phyloP scores from a whole-genome alignment of 2,329 filamentous ascomycete species.

The Cercospora berteroae region DNA sequence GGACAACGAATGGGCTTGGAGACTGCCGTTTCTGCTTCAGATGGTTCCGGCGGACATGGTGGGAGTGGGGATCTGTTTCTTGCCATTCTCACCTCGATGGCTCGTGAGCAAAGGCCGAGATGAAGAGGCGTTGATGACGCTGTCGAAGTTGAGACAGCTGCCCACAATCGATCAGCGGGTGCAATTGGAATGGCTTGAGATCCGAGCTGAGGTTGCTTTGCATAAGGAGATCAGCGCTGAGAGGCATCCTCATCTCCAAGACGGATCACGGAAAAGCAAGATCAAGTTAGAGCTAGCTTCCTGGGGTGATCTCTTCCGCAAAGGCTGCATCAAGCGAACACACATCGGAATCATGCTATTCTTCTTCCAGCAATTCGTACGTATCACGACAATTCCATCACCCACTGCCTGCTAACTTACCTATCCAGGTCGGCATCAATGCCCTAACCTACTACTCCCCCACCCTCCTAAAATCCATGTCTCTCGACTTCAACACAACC shows the following conservation, averaged over 20 bases:
- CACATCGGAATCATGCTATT: conserved; percentile 54
- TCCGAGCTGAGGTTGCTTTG: conserved; percentile 55
- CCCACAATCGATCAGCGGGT: conserved; percentile 52
- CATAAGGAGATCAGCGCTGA: conserved; percentile 46
- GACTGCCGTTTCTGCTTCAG: conserved; percentile 51
- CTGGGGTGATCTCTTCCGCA: conserved; percentile 51
- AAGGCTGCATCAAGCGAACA: conserved; percentile 48
- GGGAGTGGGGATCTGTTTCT: conserved; percentile 35
- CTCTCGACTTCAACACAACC: conserved; percentile 39
- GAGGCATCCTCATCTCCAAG: conserved; percentile 38
- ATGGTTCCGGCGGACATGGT: conserved; percentile 39
- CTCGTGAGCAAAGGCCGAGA: conserved; percentile 35
- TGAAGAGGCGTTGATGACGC: conserved; percentile 32
- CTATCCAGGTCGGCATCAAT: conserved; percentile 45
- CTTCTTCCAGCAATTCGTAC: conserved; percentile 51
- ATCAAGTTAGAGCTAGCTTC: conserved; percentile 47
- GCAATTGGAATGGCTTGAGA: conserved; percentile 53
- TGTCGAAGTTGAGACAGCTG: conserved; percentile 39
- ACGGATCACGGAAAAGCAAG: conserved; percentile 28
- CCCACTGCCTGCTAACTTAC: not conserved
- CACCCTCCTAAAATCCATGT: conserved; percentile 45
- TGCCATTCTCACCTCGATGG: conserved; percentile 40
- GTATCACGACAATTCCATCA: not conserved
- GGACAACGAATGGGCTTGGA: conserved; percentile 47
- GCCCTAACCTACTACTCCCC: conserved; percentile 52